Conservation (phyloP, 495 filamentous ascomycete genomes). For the Daldinia childiae region DNA sequence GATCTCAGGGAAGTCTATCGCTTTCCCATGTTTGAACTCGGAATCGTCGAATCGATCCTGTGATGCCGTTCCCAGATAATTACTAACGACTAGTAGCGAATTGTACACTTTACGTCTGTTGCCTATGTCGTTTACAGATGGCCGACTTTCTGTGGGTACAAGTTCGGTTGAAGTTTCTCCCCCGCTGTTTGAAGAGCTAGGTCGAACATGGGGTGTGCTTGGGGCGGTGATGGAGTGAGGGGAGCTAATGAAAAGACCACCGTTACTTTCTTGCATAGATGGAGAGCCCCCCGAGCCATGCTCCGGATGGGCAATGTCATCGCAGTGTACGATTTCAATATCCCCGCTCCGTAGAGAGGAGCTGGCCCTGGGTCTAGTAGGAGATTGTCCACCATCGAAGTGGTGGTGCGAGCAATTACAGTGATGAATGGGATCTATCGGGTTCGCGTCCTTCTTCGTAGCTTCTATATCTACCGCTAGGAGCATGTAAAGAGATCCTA, state of each 20-base stretch:
- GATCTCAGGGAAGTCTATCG: conserved; percentile 59
- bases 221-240: conserved; percentile 7
- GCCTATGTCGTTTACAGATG: conserved; percentile 36
- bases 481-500: conserved; percentile 64
- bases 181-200: conserved; percentile 8
- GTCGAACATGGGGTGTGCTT: conserved; percentile 2
- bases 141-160: not conserved
- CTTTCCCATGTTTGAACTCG: conserved; percentile 55
- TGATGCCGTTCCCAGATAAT: conserved; percentile 53
- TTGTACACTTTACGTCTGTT: conserved; percentile 55
- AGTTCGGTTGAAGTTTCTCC: conserved; percentile 11
- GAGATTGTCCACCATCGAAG: conserved; percentile 3
- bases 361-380: not conserved
- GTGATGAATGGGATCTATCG: conserved; percentile 22
- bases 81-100: conserved; percentile 46
- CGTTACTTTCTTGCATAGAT: not conserved
- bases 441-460: conserved; percentile 18
- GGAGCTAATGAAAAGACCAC: not conserved
- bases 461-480: conserved; percentile 49
- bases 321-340: not conserved
- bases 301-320: not conserved
- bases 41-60: conserved; percentile 56
- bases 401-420: conserved; percentile 46
- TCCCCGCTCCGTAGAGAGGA: conserved; percentile 4
- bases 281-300: not conserved